These are phyloP conservation scores for Biscogniauxia mediterranea DNA, from an alignment of 2,329 filamentous ascomycete genomes.

Conservation along the genomic window DNA sequence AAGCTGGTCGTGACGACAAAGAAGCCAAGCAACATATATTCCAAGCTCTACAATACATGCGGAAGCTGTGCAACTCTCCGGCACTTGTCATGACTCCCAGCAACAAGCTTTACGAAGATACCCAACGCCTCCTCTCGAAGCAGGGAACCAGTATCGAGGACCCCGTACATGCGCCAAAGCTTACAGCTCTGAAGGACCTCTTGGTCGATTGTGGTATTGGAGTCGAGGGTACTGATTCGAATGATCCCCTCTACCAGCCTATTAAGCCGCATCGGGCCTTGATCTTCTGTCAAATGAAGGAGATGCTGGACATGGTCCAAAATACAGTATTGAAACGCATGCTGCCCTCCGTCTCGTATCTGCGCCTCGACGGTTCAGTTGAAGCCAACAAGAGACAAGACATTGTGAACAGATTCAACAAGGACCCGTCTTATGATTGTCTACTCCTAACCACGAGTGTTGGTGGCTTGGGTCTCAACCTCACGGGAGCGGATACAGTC, in stretches of 20 bases:
- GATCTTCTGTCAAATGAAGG: slow-evolving; percentile 99
- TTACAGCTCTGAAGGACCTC: slow-evolving; percentile 84
- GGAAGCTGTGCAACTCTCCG: slow-evolving; percentile 96
- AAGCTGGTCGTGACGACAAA: slow-evolving; percentile 82
- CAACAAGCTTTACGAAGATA: slow-evolving; percentile 85
- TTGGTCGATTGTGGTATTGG: slow-evolving; percentile 99
- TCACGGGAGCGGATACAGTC: slow-evolving; percentile 96
- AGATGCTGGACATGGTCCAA: slow-evolving; percentile 99
- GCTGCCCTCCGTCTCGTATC: slow-evolving; percentile 87
- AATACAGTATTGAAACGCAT: slow-evolving; percentile 86
- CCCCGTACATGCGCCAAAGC: slow-evolving; percentile 84
- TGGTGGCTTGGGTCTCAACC: slow-evolving; percentile 87
- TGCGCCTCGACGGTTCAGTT: slow-evolving; percentile 90
- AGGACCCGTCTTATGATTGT: slow-evolving; percentile 93
- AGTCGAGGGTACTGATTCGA: slow-evolving; percentile 61
- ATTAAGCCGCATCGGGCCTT: slow-evolving; percentile 95
- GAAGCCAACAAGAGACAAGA: slow-evolving; percentile 93
- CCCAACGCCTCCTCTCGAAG: slow-evolving; percentile 74
- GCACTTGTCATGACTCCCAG: slow-evolving; percentile 94
- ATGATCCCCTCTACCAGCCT: slow-evolving; percentile 66
- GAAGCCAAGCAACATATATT: slow-evolving; percentile 98
- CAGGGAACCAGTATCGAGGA: slow-evolving; percentile 83
- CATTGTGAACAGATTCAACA: slow-evolving; percentile 99
- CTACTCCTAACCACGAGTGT: slow-evolving; percentile 92
- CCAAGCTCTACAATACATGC: slow-evolving; percentile 98